These are phyloP conservation scores for Colletotrichum endophyticum DNA, from an alignment of 2,329 filamentous ascomycete species.

Conservation along the genomic window DNA sequence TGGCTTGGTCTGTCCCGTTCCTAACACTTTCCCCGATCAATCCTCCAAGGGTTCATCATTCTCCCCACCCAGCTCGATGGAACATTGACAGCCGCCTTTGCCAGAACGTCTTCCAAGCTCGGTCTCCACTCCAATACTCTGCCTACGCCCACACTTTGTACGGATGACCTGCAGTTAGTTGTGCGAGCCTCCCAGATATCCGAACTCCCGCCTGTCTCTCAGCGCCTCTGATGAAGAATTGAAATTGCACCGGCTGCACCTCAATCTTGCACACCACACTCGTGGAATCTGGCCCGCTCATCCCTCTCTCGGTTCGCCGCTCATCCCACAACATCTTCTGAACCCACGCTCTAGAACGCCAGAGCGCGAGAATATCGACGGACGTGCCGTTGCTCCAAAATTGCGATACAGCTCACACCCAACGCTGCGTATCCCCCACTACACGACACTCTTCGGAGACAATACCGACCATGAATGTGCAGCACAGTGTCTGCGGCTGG, in stretches of 20 bases:
- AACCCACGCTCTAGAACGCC: not conserved
- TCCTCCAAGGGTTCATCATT: slow-evolving; percentile 17
- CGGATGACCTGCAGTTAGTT: not conserved
- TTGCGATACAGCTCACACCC: not conserved
- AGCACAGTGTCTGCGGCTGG: not conserved
- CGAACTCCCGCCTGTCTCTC: not conserved
- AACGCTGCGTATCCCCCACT: not conserved
- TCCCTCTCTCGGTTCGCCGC: slow-evolving; percentile 4
- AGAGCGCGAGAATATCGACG: not conserved
- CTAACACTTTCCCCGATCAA: slow-evolving; percentile 9
- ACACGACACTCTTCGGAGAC: not conserved
- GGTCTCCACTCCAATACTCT: not conserved
- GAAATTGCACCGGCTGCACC: slow-evolving; percentile 12
- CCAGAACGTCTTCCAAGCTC: not conserved
- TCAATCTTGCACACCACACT: not conserved
- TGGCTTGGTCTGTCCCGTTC: slow-evolving; percentile 10
- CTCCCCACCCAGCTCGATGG: not conserved
- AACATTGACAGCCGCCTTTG: slow-evolving; percentile 15
- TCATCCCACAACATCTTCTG: not conserved
- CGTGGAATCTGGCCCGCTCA: not conserved
- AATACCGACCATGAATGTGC: not conserved
- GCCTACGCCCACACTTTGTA: not conserved
- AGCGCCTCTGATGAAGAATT: not conserved
- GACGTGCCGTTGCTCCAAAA: not conserved
- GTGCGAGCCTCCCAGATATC: not conserved